Percentiles rank a stretch among this genome's conserved stretches.
These are phyloP conservation scores for Kazachstania africana DNA, from an alignment of 805 yeast genomes.

Conservation along the genomic window DNA sequence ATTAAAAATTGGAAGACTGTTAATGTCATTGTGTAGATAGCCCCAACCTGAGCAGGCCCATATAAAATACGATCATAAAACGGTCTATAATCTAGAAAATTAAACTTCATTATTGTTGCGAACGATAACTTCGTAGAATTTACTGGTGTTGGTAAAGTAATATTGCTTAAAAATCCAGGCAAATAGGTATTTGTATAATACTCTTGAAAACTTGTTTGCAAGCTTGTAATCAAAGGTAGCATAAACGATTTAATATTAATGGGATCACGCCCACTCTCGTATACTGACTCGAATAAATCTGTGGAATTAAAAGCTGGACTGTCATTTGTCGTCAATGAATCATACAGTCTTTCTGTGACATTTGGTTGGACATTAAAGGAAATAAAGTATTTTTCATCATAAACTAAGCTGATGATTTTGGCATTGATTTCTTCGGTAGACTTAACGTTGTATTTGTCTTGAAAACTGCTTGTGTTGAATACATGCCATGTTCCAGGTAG, in stretches of 20 bases:
- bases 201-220: slow-evolving; percentile 26
- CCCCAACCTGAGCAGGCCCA: slow-evolving; percentile 68
- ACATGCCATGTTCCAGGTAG: slow-evolving; percentile 22
- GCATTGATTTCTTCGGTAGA: slow-evolving; percentile 17
- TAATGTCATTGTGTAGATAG: slow-evolving; percentile 57
- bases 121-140: slow-evolving; percentile 5
- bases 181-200: slow-evolving; percentile 11
- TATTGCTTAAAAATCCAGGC: slow-evolving; percentile 21
- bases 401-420: slow-evolving; percentile 35
- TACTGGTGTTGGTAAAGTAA: slow-evolving; percentile 2
- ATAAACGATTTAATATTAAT: slow-evolving; percentile 35
- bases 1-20: slow-evolving; percentile 62
- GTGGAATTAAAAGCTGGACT: slow-evolving; percentile 11
- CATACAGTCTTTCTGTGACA: slow-evolving; percentile 28
- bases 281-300: slow-evolving; percentile 29
- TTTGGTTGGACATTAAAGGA: slow-evolving; percentile 41
- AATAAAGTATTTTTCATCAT: slow-evolving; percentile 54
- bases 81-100: slow-evolving; percentile 37
- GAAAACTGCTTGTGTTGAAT: slow-evolving; percentile 17
- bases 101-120: slow-evolving; percentile 21
- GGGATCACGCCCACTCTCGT: slow-evolving; percentile 58
- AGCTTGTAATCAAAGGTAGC: slow-evolving; percentile 29
- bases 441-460: slow-evolving; percentile 3
- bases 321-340: slow-evolving; percentile 11
- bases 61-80: slow-evolving; percentile 35